Evolutionary conservation across 2,329 filamentous ascomycete species (phyloP).

Genomic region (Dryadomyces quercus-mongolicae): DNA sequence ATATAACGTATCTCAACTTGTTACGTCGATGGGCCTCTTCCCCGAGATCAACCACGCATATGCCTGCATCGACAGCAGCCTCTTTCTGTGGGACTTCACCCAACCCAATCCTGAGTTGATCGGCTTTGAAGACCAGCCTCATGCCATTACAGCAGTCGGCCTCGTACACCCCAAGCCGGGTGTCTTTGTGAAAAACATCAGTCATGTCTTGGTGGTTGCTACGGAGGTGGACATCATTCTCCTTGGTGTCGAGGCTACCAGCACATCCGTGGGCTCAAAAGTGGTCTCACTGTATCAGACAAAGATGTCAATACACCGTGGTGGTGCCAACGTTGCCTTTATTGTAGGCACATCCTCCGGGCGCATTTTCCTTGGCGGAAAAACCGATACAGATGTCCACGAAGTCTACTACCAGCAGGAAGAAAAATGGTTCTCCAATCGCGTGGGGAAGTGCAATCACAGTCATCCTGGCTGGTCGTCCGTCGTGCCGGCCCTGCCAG

Average conservation of each 20-base stretch:
- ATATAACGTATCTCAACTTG: constrained; percentile 75
- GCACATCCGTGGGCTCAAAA: constrained; percentile 56
- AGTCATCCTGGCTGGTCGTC: constrained; percentile 61
- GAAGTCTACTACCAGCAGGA: constrained; percentile 96
- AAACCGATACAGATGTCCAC: constrained; percentile 73
- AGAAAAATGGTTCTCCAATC: constrained; percentile 89
- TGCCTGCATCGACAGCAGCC: constrained; percentile 87
- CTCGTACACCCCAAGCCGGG: constrained; percentile 73
- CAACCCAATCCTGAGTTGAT: constrained; percentile 82
- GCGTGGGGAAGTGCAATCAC: constrained; percentile 82
- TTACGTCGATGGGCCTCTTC: constrained; percentile 91
- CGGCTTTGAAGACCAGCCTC: constrained; percentile 78
- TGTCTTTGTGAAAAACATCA: constrained; percentile 80
- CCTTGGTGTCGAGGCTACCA: constrained; percentile 65
- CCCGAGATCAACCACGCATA: constrained; percentile 91
- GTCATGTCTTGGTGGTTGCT: constrained; percentile 77
- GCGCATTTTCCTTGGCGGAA: constrained; percentile 85
- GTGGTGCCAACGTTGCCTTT: constrained; percentile 62
- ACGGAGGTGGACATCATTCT: constrained; percentile 77
- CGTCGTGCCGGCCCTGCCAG: constrained; percentile 40
- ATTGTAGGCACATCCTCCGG: constrained; percentile 76
- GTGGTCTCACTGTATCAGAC: constrained; percentile 77
- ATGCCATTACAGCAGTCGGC: constrained; percentile 84
- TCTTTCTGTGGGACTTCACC: constrained; percentile 98
- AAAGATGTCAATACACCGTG: constrained; percentile 66